Evolutionary conservation across 352 stramenopile genomes (phyloP).

Genomic region (Blastocystis sp.): DNA sequence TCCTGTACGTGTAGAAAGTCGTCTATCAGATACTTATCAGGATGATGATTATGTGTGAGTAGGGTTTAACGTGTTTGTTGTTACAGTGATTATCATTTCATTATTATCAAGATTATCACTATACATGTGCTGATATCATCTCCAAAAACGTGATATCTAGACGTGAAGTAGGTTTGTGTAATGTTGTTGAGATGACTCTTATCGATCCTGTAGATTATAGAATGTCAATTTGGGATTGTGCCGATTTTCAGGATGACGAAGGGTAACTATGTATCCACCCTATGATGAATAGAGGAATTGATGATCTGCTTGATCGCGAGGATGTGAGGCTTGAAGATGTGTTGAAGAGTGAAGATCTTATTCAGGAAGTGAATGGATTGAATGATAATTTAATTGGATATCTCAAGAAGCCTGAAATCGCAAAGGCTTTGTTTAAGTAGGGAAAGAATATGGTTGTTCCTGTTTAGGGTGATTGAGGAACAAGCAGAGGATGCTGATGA

Average conservation of each 20-base stretch:
- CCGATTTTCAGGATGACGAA: conserved; percentile 46
- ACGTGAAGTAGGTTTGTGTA: not conserved
- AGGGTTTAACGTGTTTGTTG: conserved; percentile 40
- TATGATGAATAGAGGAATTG: conserved; percentile 13
- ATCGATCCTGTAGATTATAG: not conserved
- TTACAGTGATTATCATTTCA: not conserved
- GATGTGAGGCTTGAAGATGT: conserved; percentile 27
- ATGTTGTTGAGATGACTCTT: not conserved
- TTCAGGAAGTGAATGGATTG: conserved; percentile 49
- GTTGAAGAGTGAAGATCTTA: conserved; percentile 26
- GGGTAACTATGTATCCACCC: not conserved
- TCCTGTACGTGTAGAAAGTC: not conserved
- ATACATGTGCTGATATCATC: not conserved
- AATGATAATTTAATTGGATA: conserved; percentile 32
- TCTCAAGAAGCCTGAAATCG: conserved; percentile 51
- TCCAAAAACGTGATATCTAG: not conserved
- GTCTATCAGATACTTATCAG: conserved; percentile 32
- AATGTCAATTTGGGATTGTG: conserved; percentile 61
- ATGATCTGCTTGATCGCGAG: conserved; percentile 27
- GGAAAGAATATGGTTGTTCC: not conserved
- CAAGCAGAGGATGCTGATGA: conserved; percentile 3
- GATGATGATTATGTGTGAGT: conserved; percentile 36
- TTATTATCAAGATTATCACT: conserved; percentile 13
- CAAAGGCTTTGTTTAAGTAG: conserved; percentile 16
- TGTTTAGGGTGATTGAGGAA: not conserved